These are phyloP conservation scores for Lachancea thermotolerans DNA, from an alignment of 805 yeast genomes.

Conservation along the genomic window DNA sequence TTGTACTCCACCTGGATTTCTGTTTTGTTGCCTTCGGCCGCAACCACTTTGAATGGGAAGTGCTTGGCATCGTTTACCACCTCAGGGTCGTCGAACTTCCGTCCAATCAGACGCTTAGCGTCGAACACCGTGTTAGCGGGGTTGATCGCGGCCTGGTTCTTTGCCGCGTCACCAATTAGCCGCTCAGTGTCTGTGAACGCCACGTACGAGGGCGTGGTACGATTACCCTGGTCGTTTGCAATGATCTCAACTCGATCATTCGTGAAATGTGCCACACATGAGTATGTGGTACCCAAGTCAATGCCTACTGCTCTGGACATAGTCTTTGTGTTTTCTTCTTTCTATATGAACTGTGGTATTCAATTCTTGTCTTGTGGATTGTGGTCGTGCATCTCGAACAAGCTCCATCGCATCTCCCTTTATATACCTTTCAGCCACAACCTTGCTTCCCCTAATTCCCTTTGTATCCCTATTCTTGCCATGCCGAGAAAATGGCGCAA, in stretches of 20 bases:
- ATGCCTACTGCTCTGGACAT: slow-evolving; percentile 60
- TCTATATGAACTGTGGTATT: neutral
- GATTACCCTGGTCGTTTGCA: slow-evolving; percentile 98
- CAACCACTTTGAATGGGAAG: slow-evolving; percentile 75
- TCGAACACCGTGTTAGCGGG: slow-evolving; percentile 87
- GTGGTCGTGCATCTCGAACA: no score
- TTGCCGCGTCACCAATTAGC: slow-evolving; percentile 93
- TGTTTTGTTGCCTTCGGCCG: slow-evolving; percentile 64
- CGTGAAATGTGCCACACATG: slow-evolving; percentile 93
- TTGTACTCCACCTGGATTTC: slow-evolving; percentile 74
- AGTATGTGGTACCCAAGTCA: slow-evolving; percentile 85
- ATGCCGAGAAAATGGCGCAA: neutral
- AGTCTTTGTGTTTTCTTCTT: neutral
- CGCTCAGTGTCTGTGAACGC: slow-evolving; percentile 92
- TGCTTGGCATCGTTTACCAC: slow-evolving; percentile 76
- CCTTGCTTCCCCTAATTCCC: neutral
- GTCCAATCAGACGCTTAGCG: slow-evolving; percentile 90
- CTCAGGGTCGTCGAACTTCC: slow-evolving; percentile 73
- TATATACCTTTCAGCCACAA: neutral
- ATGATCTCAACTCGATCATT: slow-evolving; percentile 91
- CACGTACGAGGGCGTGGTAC: slow-evolving; percentile 94
- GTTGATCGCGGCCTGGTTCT: slow-evolving; percentile 94
- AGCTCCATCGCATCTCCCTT: neutral
- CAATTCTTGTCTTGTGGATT: no score
- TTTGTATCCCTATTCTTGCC: neutral